Conservation (phyloP, 768 basidiomycete species). For the Rhizopogon vinicolor region DNA sequence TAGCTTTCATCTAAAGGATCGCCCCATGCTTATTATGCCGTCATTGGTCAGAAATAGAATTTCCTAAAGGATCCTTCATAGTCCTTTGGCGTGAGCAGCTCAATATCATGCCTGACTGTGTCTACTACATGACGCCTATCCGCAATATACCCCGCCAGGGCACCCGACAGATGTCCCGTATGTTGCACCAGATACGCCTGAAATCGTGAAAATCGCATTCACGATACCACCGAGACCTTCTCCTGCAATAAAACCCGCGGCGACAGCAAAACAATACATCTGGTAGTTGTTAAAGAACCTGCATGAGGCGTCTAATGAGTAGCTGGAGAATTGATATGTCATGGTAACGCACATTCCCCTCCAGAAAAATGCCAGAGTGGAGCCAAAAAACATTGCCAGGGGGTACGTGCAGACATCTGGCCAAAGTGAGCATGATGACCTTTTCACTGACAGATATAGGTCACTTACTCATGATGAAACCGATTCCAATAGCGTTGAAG, state of each 20-base stretch:
- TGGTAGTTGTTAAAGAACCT: conserved; percentile 7
- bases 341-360: conserved; percentile 4
- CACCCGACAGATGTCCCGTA: conserved; percentile 20
- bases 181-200: conserved; percentile 16
- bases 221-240: conserved; percentile 31
- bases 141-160: conserved; percentile 18
- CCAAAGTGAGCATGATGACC: neutral
- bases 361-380: conserved; percentile 8
- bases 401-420: conserved; percentile 8
- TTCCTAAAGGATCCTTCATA: too few species aligned
- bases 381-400: conserved; percentile 9
- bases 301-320: neutral
- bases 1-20: too few species aligned
- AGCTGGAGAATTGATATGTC: neutral
- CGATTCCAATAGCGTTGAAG: conserved; percentile 24
- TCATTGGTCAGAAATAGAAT: too few species aligned
- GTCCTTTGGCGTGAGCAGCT: too few species aligned
- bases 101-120: too few species aligned
- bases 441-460: neutral
- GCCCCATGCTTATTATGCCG: too few species aligned
- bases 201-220: conserved; percentile 22
- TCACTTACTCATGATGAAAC: conserved; percentile 8
- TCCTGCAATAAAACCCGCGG: conserved; percentile 33
- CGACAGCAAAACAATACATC: conserved; percentile 29
- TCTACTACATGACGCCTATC: conserved; percentile 4